Conservation (phyloP, 2,329 filamentous ascomycete genomes). For the Cercospora sp. region DNA sequence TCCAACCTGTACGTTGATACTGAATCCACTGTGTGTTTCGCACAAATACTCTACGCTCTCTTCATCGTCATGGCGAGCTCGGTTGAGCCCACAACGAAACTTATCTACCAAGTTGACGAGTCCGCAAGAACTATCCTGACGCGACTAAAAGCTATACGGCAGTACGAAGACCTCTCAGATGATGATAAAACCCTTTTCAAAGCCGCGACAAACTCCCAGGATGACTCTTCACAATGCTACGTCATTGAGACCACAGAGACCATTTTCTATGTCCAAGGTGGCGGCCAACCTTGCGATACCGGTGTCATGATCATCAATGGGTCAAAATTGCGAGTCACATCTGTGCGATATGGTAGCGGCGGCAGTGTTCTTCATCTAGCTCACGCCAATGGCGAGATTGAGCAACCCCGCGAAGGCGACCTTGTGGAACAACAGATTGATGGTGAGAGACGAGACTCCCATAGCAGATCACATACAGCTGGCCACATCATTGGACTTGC, state of each 20-base stretch:
- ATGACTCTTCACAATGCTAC: neutral
- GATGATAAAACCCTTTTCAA: conserved; percentile 7
- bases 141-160: conserved; percentile 4
- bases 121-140: conserved; percentile 12
- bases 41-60: neutral
- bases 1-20: neutral
- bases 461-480: conserved; percentile 70
- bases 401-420: conserved; percentile 39
- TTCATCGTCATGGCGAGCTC: neutral
- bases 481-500: conserved; percentile 71
- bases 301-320: conserved; percentile 54
- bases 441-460: conserved; percentile 58
- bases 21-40: too few relatives aligned
- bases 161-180: conserved; percentile 2
- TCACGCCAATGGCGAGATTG: neutral
- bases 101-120: conserved; percentile 14
- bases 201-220: neutral
- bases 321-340: conserved; percentile 53
- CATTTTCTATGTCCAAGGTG: conserved; percentile 75
- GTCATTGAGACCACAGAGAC: conserved; percentile 55
- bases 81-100: neutral
- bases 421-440: conserved; percentile 61
- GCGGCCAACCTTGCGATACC: conserved; percentile 69
- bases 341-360: conserved; percentile 58
- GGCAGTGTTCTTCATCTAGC: conserved; percentile 65